A percentile compares a stretch with the other conserved stretches of the same genome.
phyloP scores from a whole-genome alignment of 768 basidiomycete genomes.

The Russula brevipes region DNA sequence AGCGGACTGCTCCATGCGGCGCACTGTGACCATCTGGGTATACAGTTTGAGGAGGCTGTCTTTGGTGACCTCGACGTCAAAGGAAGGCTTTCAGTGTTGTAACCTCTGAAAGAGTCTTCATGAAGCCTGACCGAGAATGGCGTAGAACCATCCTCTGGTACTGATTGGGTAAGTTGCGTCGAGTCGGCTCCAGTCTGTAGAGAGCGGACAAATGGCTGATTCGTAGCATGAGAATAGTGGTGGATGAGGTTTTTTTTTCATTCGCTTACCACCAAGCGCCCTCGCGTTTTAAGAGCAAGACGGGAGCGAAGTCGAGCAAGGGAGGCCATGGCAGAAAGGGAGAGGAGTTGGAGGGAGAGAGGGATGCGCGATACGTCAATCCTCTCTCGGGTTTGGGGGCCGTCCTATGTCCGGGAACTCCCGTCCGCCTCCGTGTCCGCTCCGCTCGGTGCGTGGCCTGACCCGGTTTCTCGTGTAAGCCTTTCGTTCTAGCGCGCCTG shows the following conservation, averaged over 20 bases:
- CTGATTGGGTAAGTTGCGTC: conserved; percentile 51
- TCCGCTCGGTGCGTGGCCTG: background rate
- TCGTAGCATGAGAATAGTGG: conserved; percentile 1
- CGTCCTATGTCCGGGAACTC: background rate
- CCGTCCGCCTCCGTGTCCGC: background rate
- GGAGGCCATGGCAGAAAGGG: conserved; percentile 15
- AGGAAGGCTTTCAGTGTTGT: conserved; percentile 69
- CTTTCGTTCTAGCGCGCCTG: background rate
- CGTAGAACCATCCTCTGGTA: conserved; percentile 42
- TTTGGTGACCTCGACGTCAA: conserved; percentile 83
- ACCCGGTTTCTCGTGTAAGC: conserved; percentile 12
- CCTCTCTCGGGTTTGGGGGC: background rate
- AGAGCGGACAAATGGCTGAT: conserved; percentile 42
- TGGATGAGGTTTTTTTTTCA: background rate
- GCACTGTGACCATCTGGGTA: conserved; percentile 85
- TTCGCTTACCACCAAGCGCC: background rate
- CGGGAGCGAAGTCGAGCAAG: conserved; percentile 18
- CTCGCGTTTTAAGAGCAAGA: background rate
- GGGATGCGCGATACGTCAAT: background rate
- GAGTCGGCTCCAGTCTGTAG: conserved; percentile 83
- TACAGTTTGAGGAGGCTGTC: conserved; percentile 84
- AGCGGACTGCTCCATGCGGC: conserved; percentile 96
- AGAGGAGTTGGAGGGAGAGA: background rate
- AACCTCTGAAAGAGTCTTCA: conserved; percentile 80
- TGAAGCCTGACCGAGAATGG: conserved; percentile 87